A percentile compares a stretch with the other conserved stretches of the same genome.
Evolutionary conservation across 176 grass and related monocot genomes (phyloP).

Genomic region (Triticum urartu): DNA sequence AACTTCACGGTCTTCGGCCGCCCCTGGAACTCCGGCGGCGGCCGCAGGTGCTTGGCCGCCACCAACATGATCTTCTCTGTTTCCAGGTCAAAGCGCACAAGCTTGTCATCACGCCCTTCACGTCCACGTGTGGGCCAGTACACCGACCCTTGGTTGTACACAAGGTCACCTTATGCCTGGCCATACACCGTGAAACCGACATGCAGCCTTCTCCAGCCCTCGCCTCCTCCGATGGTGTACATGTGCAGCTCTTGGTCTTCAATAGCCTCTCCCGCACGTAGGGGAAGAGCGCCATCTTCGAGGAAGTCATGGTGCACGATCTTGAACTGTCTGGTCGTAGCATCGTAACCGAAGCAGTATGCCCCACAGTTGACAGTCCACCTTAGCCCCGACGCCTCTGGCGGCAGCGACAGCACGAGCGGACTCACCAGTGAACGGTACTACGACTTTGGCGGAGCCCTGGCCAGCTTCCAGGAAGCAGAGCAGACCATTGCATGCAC

Average conservation of each 20-base stretch:
- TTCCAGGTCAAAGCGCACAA: too few species aligned
- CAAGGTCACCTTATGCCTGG: neutral
- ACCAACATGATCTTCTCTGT: too few species aligned
- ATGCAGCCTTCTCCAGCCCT: neutral
- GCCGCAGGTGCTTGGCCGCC: too few species aligned
- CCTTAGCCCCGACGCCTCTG: too few species aligned
- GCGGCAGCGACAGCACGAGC: neutral
- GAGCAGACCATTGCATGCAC: neutral
- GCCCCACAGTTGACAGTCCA: neutral
- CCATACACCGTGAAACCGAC: neutral
- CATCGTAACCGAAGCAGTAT: constrained; percentile 14
- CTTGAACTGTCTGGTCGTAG: neutral
- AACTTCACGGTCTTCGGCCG: too few species aligned
- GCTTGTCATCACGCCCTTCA: too few species aligned
- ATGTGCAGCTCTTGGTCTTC: neutral
- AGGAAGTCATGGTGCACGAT: too few species aligned
- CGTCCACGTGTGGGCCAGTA: neutral
- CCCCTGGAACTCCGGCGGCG: too few species aligned
- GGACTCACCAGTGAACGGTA: neutral
- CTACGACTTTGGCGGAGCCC: neutral
- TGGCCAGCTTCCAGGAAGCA: neutral
- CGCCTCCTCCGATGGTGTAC: neutral
- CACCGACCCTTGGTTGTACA: neutral
- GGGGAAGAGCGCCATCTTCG: too few species aligned
- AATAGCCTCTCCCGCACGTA: neutral